Evolutionary conservation across 2,329 filamentous ascomycete species (phyloP).

Genomic region (Colletotrichum gloeosporioides): DNA sequence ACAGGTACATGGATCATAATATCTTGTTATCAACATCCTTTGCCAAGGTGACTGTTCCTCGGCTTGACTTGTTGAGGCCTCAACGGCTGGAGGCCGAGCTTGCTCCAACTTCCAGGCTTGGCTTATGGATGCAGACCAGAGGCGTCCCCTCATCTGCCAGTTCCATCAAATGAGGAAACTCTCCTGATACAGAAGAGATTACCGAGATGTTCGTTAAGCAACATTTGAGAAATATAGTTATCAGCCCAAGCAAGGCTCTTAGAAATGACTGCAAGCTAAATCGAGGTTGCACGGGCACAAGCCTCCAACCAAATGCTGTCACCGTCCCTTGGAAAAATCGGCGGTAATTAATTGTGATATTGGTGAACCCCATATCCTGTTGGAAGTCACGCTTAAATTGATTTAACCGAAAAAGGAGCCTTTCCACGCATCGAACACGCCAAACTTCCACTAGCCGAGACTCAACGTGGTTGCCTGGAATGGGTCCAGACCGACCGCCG

Average conservation of each 20-base stretch:
- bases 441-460: background rate
- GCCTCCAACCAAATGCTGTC: background rate
- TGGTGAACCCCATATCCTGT: background rate
- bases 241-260: too few species aligned
- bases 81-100: background rate
- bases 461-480: background rate
- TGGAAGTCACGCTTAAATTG: background rate
- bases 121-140: background rate
- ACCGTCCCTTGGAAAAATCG: background rate
- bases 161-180: background rate
- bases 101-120: background rate
- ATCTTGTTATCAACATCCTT: background rate
- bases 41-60: background rate
- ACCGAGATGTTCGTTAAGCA: too few species aligned
- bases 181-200: too few species aligned
- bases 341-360: background rate
- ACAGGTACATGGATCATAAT: background rate
- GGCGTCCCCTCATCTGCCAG: fast-evolving
- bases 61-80: background rate
- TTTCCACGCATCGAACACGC: background rate
- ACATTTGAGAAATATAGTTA: too few species aligned
- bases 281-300: background rate
- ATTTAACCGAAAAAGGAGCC: background rate
- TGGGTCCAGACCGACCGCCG: background rate
- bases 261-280: too few species aligned